Conservation (phyloP, 768 basidiomycete species). For the Sarcodon aspratus region DNA sequence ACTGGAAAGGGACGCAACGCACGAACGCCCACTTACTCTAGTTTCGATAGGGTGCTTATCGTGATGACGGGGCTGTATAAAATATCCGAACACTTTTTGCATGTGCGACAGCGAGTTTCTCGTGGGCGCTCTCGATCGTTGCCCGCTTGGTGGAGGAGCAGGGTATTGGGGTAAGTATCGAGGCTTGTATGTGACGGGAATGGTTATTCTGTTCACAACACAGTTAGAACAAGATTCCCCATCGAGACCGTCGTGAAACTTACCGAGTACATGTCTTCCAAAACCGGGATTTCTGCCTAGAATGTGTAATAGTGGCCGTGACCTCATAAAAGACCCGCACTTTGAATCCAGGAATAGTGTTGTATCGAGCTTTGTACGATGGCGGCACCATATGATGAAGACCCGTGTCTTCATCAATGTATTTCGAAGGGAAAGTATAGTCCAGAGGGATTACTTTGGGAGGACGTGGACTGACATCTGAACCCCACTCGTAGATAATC, state of each 20-base stretch:
- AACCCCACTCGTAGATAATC: not conserved
- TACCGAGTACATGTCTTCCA: slow-evolving; percentile 11
- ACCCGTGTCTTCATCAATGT: not conserved
- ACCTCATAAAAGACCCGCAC: slow-evolving; percentile 14
- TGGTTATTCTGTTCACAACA: too few species aligned
- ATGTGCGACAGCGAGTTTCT: too few species aligned
- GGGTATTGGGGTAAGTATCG: too few species aligned
- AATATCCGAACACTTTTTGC: too few species aligned
- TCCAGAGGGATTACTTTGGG: not conserved
- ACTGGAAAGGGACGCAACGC: too few species aligned
- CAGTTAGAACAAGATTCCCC: too few species aligned
- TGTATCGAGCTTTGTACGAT: slow-evolving; percentile 10
- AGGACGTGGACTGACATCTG: not conserved
- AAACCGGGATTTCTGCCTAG: slow-evolving; percentile 8
- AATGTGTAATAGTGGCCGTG: slow-evolving; percentile 9
- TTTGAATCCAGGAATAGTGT: slow-evolving; percentile 12
- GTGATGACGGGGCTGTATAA: too few species aligned
- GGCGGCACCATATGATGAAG: slow-evolving; percentile 10
- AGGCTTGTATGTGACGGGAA: too few species aligned
- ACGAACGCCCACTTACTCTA: too few species aligned
- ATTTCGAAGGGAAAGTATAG: not conserved
- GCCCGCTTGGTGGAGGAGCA: too few species aligned
- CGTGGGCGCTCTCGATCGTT: too few species aligned
- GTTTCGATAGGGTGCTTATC: too few species aligned
- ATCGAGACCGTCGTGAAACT: not conserved